These are phyloP conservation scores for Piloderma croceum DNA, from an alignment of 768 basidiomycete genomes.

Conservation along the genomic window DNA sequence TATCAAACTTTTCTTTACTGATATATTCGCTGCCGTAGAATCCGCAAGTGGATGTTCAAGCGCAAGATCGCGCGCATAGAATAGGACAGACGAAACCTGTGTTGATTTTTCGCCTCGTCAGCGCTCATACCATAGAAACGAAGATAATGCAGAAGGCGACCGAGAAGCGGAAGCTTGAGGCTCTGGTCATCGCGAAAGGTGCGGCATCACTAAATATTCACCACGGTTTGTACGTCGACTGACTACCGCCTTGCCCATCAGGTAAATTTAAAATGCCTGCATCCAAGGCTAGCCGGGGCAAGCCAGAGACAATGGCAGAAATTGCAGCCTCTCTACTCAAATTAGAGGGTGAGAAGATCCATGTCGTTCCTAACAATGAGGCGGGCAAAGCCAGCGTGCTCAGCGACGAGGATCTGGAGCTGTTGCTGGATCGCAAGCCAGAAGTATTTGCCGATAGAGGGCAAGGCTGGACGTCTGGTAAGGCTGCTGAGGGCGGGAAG, in stretches of 20 bases:
- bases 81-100: conserved; percentile 93
- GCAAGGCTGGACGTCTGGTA: conserved; percentile 65
- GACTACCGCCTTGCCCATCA: conserved; percentile 17
- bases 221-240: neutral
- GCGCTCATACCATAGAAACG: conserved; percentile 85
- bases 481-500: conserved; percentile 16
- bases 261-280: conserved; percentile 83
- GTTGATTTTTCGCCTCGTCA: conserved; percentile 82
- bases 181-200: conserved; percentile 93
- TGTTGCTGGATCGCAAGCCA: conserved; percentile 73
- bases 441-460: conserved; percentile 68
- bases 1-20: neutral
- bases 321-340: conserved; percentile 72
- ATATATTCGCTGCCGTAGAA: conserved; percentile 43
- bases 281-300: conserved; percentile 41
- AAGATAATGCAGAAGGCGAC: conserved; percentile 85
- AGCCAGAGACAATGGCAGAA: conserved; percentile 67
- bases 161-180: conserved; percentile 88
- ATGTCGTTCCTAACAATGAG: conserved; percentile 72
- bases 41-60: conserved; percentile 95
- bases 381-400: conserved; percentile 69
- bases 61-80: conserved; percentile 91
- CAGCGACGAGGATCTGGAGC: conserved; percentile 74
- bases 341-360: conserved; percentile 86
- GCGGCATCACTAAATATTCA: conserved; percentile 3